phyloP scores from a whole-genome alignment of 768 basidiomycete genomes.

The Rhizopogon sp. region DNA sequence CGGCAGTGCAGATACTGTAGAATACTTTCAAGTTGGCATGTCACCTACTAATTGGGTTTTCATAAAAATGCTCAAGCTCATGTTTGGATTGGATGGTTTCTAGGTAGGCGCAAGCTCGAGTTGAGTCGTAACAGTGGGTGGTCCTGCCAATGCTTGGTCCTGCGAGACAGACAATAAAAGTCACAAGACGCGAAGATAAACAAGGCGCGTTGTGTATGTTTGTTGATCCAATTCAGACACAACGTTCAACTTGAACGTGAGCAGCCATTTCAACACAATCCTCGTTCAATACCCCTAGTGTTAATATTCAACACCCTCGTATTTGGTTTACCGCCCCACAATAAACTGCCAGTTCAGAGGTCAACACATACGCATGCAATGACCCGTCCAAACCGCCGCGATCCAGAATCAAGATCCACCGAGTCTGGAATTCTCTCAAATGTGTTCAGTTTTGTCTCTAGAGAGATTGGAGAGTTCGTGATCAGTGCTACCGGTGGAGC shows the following conservation, averaged over 20 bases:
- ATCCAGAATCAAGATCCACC: neutral
- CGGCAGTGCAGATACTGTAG: too few relatives aligned
- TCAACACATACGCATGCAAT: neutral
- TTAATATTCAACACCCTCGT: constrained; percentile 8
- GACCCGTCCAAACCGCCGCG: neutral
- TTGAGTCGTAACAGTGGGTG: too few relatives aligned
- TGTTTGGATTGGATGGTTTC: too few relatives aligned
- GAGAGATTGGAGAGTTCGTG: constrained; percentile 69
- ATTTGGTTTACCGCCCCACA: neutral
- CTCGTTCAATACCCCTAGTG: neutral
- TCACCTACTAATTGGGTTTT: too few relatives aligned
- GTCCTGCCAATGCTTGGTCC: too few relatives aligned
- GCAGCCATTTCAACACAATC: neutral
- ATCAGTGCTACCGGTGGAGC: constrained; percentile 48
- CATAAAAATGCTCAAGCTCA: too few relatives aligned
- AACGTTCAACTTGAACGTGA: neutral
- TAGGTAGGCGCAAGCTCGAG: too few relatives aligned
- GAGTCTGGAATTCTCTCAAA: constrained; percentile 47
- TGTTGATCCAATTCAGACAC: constrained; percentile 5
- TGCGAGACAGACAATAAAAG: neutral
- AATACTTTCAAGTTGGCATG: too few relatives aligned
- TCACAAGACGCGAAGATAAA: neutral
- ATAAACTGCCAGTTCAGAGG: neutral
- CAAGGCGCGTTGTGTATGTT: constrained; percentile 11
- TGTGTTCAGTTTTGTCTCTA: constrained; percentile 64